Evolutionary conservation across 192 early-diverging fungal genomes (phyloP).

Genomic region (Endogone sp.): DNA sequence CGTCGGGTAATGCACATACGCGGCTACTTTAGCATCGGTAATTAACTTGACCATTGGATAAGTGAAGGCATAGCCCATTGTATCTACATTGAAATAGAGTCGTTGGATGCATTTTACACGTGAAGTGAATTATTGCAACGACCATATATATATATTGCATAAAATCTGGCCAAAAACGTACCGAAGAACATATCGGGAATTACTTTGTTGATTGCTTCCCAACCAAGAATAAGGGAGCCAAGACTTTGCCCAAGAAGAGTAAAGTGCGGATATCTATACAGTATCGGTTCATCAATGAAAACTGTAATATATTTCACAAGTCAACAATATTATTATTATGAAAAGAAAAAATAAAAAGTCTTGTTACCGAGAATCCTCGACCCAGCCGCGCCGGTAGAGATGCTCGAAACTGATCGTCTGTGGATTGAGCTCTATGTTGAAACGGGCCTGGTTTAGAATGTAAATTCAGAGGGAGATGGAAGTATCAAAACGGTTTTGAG

Average conservation of each 20-base stretch:
- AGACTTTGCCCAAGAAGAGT: constrained; percentile 88
- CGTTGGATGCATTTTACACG: not conserved
- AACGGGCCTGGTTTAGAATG: constrained; percentile 50
- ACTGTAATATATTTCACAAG: not conserved
- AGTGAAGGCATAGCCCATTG: constrained; percentile 94
- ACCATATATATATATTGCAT: too few relatives aligned
- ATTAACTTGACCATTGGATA: constrained; percentile 74
- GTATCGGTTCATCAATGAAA: not conserved
- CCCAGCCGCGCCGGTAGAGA: constrained; percentile 57
- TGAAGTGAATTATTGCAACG: too few relatives aligned
- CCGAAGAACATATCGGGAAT: constrained; percentile 83
- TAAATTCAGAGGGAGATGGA: too few relatives aligned
- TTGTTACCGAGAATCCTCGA: constrained; percentile 64
- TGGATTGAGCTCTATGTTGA: constrained; percentile 63
- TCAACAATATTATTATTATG: too few relatives aligned
- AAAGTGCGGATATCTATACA: constrained; percentile 63
- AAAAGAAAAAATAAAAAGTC: not conserved
- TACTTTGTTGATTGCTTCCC: constrained; percentile 64
- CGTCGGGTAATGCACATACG: constrained; percentile 96
- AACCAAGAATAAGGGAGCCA: constrained; percentile 71
- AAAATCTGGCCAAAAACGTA: too few relatives aligned
- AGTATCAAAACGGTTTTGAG: too few relatives aligned
- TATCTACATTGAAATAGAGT: constrained; percentile 72
- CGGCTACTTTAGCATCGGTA: constrained; percentile 54
- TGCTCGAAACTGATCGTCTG: constrained; percentile 57